phyloP scores from a whole-genome alignment of 441 rosid species.

The Euphorbia corollata region DNA sequence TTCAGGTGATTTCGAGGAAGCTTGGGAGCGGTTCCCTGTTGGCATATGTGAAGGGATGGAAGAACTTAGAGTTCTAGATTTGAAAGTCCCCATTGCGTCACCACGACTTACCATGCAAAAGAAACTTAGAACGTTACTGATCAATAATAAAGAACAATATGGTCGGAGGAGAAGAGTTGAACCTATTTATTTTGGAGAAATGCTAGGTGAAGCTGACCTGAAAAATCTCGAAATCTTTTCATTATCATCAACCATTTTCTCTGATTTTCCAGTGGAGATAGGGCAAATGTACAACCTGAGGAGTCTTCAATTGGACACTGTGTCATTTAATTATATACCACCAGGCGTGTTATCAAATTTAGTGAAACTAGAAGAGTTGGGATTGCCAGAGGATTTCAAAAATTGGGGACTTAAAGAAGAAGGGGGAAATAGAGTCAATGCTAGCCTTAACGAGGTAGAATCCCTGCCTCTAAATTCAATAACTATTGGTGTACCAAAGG shows the following conservation, averaged over 20 bases:
- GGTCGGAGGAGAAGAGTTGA: background rate
- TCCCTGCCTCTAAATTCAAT: too few species aligned
- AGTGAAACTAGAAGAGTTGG: too few species aligned
- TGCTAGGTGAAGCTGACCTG: background rate
- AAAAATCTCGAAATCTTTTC: background rate
- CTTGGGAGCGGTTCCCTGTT: too few species aligned
- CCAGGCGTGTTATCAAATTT: background rate
- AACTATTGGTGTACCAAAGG: too few species aligned
- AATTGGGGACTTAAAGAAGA: background rate
- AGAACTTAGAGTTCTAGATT: background rate
- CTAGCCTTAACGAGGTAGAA: too few species aligned
- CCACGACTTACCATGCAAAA: background rate
- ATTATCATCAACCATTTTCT: background rate
- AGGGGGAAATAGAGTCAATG: too few species aligned
- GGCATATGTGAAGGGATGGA: background rate
- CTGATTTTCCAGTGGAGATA: background rate
- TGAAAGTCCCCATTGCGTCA: background rate
- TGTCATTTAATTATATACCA: background rate
- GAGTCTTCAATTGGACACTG: background rate
- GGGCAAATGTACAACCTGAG: background rate
- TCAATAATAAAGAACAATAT: too few species aligned
- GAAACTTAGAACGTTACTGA: background rate
- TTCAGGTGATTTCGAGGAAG: too few species aligned
- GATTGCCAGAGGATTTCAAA: too few species aligned
- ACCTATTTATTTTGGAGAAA: background rate